Percentiles rank a stretch among this genome's conserved stretches.
Evolutionary conservation across 2,329 filamentous ascomycete genomes (phyloP).

Genomic region (Aschersonia sp.): DNA sequence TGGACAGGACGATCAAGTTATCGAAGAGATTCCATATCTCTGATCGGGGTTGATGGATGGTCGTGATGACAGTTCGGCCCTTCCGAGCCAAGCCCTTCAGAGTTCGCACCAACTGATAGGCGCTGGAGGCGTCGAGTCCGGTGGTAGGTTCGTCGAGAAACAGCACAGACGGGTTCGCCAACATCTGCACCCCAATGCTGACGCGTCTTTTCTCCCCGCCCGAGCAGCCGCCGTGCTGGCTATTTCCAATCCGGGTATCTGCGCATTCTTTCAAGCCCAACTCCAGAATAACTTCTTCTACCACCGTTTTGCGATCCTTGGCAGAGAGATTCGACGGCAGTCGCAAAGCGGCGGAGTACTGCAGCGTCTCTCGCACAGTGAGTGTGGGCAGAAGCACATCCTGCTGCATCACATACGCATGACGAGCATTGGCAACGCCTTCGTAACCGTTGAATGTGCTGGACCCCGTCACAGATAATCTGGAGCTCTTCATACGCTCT

Average conservation of each 20-base stretch:
- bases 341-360: slow-evolving; percentile 58
- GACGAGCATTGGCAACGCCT: slow-evolving; percentile 38
- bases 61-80: slow-evolving; percentile 57
- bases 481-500: slow-evolving; percentile 45
- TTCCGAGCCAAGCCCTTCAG: slow-evolving; percentile 53
- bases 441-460: slow-evolving; percentile 46
- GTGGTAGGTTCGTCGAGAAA: slow-evolving; percentile 73
- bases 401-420: slow-evolving; percentile 64
- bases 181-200: slow-evolving; percentile 63
- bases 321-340: slow-evolving; percentile 47
- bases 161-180: slow-evolving; percentile 65
- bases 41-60: slow-evolving; percentile 63
- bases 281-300: slow-evolving; percentile 65
- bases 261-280: slow-evolving; percentile 65
- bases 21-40: slow-evolving; percentile 72
- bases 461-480: slow-evolving; percentile 35
- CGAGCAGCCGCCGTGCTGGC: slow-evolving; percentile 59
- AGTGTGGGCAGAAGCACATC: slow-evolving; percentile 59
- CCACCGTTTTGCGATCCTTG: slow-evolving; percentile 44
- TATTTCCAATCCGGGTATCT: slow-evolving; percentile 57
- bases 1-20: slow-evolving; percentile 52
- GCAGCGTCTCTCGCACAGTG: slow-evolving; percentile 61
- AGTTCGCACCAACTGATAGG: slow-evolving; percentile 58
- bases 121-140: slow-evolving; percentile 62
- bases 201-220: slow-evolving; percentile 66